A percentile compares a stretch with the other conserved stretches of the same genome.
phyloP scores from a whole-genome alignment of 163 green algal genomes.

The Chlorella variabilis region DNA sequence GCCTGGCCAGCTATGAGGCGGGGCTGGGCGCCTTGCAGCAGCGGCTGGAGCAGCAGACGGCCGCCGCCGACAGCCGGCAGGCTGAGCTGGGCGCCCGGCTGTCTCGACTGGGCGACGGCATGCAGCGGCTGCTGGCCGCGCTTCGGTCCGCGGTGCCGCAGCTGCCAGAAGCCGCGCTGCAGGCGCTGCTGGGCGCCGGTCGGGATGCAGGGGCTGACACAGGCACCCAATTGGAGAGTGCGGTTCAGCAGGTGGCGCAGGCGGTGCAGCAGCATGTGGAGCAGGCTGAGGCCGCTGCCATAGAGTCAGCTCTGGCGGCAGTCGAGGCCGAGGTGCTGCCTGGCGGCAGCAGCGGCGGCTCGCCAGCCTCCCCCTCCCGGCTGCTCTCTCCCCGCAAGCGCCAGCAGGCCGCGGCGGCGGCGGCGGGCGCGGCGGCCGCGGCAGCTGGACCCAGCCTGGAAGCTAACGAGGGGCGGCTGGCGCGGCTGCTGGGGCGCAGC shows the following conservation, averaged over 20 bases:
- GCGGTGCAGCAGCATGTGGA: conserved; percentile 7
- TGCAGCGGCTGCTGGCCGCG: conserved; percentile 24
- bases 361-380: not conserved
- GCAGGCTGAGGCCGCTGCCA: conserved; percentile 3
- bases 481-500: conserved; percentile 1
- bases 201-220: not conserved
- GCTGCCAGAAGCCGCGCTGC: not conserved
- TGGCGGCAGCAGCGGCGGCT: not conserved
- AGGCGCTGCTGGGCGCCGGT: not conserved
- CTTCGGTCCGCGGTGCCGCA: not conserved
- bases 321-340: conserved; percentile 16
- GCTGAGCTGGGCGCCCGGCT: not conserved
- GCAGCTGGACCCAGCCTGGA: not conserved
- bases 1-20: conserved; percentile 1
- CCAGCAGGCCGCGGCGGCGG: conserved; percentile 4
- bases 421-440: not conserved
- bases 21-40: not conserved
- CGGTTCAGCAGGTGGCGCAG: not conserved
- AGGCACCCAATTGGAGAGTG: not conserved
- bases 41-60: conserved; percentile 5
- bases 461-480: conserved; percentile 1
- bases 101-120: not conserved
- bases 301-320: not conserved
- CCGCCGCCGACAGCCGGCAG: not conserved
- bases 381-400: not conserved